Conservation (phyloP, 2,329 filamentous ascomycete species). For the Aspergillus texensis region DNA sequence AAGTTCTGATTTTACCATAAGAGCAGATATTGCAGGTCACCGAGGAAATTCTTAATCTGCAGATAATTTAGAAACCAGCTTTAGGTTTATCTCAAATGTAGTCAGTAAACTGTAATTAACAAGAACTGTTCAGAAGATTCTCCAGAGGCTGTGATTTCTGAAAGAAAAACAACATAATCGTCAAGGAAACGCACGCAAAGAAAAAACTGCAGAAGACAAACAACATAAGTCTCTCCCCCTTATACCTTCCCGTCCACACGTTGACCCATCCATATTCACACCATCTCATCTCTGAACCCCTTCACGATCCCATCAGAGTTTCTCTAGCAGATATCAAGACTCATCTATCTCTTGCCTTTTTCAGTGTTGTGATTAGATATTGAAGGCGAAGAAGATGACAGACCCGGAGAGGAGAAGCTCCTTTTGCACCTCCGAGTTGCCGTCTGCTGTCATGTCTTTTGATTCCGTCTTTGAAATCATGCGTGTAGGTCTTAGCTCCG, state of each 20-base stretch:
- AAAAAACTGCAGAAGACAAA: background rate
- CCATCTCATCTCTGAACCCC: background rate
- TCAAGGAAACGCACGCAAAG: background rate
- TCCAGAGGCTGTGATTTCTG: background rate
- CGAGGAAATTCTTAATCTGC: background rate
- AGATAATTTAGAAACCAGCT: background rate
- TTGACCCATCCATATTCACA: background rate
- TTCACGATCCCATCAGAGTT: background rate
- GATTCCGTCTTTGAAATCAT: slow-evolving; percentile 17
- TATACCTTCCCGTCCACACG: background rate
- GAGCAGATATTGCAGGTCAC: background rate
- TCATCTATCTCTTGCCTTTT: background rate
- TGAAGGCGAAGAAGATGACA: background rate
- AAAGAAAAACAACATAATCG: background rate
- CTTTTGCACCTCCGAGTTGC: slow-evolving; percentile 22
- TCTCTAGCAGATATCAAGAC: background rate
- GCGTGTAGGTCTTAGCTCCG: slow-evolving; percentile 4
- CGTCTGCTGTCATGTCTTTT: slow-evolving; percentile 4
- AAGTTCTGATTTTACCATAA: background rate
- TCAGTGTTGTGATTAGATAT: background rate
- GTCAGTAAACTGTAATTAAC: background rate
- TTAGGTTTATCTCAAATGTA: background rate
- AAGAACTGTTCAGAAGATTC: background rate
- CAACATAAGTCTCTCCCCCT: background rate
- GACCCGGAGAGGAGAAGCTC: slow-evolving; percentile 12